Percentiles rank a stretch among this genome's conserved stretches.
Conservation (phyloP, 2,329 filamentous ascomycete species). For the Arthroderma sp. region DNA sequence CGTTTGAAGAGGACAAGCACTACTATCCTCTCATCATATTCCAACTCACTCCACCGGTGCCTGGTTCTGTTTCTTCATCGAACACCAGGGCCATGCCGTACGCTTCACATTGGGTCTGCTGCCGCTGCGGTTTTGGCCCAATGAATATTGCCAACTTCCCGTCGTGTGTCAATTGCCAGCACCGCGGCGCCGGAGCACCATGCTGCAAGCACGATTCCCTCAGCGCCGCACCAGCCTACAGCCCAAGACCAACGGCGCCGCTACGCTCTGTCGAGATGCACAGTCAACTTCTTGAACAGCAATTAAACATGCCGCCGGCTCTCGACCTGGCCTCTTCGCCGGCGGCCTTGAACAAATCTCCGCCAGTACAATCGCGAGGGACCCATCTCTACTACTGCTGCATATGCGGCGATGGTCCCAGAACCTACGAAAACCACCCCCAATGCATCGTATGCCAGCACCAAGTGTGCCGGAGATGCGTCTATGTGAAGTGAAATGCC, state of each 20-base stretch:
- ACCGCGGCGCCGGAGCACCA: constrained; percentile 4
- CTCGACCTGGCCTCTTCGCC: background rate
- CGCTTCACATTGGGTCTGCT: constrained; percentile 23
- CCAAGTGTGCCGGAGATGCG: constrained; percentile 18
- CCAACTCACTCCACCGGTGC: no score
- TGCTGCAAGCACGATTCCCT: constrained; percentile 15
- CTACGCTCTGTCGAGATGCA: background rate
- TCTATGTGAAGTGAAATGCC: constrained; percentile 16
- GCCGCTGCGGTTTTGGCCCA: constrained; percentile 21
- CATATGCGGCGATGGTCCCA: constrained; percentile 26
- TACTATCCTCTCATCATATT: no score
- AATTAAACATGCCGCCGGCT: background rate
- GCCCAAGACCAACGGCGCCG: background rate
- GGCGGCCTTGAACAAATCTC: background rate
- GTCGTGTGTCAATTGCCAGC: constrained; percentile 18
- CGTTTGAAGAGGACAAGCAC: no score
- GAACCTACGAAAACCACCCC: constrained; percentile 22
- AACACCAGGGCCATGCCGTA: constrained; percentile 10
- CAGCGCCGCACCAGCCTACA: constrained; percentile 6
- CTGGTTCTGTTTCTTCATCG: no score
- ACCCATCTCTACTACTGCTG: constrained; percentile 27
- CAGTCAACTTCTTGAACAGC: background rate
- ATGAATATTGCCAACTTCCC: constrained; percentile 15
- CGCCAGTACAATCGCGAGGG: constrained; percentile 2
- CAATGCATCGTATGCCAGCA: constrained; percentile 23